These are phyloP conservation scores for Lasiosphaeria hispida DNA, from an alignment of 495 filamentous ascomycete genomes.

Conservation along the genomic window DNA sequence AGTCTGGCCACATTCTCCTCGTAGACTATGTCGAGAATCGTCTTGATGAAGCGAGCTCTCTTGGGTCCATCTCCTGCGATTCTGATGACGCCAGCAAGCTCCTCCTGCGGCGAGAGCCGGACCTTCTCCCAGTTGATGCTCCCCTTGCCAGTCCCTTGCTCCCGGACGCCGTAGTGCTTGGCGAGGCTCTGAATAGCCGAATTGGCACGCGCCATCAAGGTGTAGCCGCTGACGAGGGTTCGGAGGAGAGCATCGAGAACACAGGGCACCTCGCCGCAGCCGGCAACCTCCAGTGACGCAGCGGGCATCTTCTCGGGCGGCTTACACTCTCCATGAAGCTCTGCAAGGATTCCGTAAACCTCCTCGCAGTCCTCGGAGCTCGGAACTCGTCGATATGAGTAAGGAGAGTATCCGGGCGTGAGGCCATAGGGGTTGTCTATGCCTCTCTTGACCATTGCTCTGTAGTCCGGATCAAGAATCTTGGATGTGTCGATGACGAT, in stretches of 20 bases:
- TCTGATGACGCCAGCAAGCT: constrained; percentile 71
- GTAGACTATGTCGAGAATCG: constrained; percentile 76
- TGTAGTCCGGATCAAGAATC: constrained; percentile 25
- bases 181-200: constrained; percentile 70
- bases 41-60: constrained; percentile 69
- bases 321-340: constrained; percentile 62
- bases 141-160: constrained; percentile 50
- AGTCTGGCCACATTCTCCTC: constrained; percentile 54
- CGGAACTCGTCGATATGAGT: constrained; percentile 65
- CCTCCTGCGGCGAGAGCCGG: constrained; percentile 56
- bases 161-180: constrained; percentile 58
- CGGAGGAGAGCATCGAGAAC: constrained; percentile 86
- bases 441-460: constrained; percentile 30
- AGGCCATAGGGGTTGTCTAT: constrained; percentile 47
- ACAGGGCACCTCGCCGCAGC: constrained; percentile 91
- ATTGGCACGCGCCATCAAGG: constrained; percentile 63
- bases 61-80: constrained; percentile 70
- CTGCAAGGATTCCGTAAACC: constrained; percentile 66
- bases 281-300: constrained; percentile 76
- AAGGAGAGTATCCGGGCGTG: constrained; percentile 58
- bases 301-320: constrained; percentile 67
- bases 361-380: constrained; percentile 70
- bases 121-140: constrained; percentile 88
- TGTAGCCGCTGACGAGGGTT: constrained; percentile 76
- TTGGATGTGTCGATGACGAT: constrained; percentile 16